A percentile compares a stretch with the other conserved stretches of the same genome.
phyloP scores from a whole-genome alignment of 805 yeast genomes.

The Lipomyces oligophaga region DNA sequence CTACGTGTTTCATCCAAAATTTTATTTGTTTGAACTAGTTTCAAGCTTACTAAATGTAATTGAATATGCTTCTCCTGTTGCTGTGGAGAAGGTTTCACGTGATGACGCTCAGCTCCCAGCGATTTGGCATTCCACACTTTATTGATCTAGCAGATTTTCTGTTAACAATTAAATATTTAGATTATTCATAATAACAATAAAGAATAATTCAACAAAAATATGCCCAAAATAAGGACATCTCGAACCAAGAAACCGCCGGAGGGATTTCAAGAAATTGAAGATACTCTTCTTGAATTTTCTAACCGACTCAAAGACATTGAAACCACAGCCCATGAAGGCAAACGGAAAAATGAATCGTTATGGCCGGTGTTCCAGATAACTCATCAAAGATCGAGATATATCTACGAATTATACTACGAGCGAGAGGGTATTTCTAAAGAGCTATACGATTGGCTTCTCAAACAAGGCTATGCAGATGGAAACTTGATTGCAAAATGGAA shows the following conservation, averaged over 20 bases:
- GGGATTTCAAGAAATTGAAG: slow-evolving; percentile 66
- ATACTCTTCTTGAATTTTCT: slow-evolving; percentile 59
- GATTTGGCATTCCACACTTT: neutral
- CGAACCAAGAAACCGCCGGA: slow-evolving; percentile 60
- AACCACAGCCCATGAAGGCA: slow-evolving; percentile 41
- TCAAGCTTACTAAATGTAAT: too few species aligned
- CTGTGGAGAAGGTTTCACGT: too few species aligned
- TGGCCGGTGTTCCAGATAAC: slow-evolving; percentile 71
- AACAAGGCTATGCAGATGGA: slow-evolving; percentile 62
- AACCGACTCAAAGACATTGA: slow-evolving; percentile 50
- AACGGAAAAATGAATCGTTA: slow-evolving; percentile 52
- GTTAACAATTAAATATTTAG: neutral
- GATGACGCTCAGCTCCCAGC: neutral
- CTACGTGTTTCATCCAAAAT: too few species aligned
- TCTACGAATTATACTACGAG: slow-evolving; percentile 69
- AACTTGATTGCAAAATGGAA: slow-evolving; percentile 80
- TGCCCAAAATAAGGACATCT: slow-evolving; percentile 47
- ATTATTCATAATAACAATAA: neutral
- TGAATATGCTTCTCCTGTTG: too few species aligned
- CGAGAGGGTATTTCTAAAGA: slow-evolving; percentile 62
- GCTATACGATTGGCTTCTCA: slow-evolving; percentile 69
- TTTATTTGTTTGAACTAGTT: too few species aligned
- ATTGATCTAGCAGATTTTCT: neutral
- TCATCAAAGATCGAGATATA: slow-evolving; percentile 71
- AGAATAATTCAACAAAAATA: slow-evolving; percentile 24